Base-by-base conservation (phyloP, 306 rosid genomes). In the Gillenia trifoliata region DNA sequence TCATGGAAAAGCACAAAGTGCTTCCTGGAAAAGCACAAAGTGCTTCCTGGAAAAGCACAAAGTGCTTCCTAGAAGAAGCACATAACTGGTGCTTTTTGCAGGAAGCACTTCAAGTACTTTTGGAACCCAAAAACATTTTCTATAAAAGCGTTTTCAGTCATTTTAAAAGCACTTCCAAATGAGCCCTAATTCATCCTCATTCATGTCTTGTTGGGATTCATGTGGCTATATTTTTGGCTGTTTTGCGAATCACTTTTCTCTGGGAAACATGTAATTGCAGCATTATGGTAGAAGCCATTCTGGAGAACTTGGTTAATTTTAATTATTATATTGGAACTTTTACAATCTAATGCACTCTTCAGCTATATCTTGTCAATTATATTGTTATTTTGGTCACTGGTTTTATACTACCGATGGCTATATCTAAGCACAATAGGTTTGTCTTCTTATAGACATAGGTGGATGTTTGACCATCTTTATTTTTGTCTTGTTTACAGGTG, bases 401-500 rank as follows among this genome's bases (percentile, higher is more conserved):
- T 60, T 68, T 2, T n/a, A 3, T 33, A 22, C 30, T 31, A 19
- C 13, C 19, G 31, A 17, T 19, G 20, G 20, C 11, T 49, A 30
- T 31, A 50, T 50, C 23, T 60, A 50, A 41, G 63, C 19, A 41
- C n/a, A 22, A 8, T 30, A 11, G 7, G 17, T 55, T 33, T 47
- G 38, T 47, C 31, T 57, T 55, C n/a, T 5, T 61, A 3, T 33
- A 10, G 69, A 50, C 56, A 26, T 20, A 10, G 19, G 30, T 69
- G 50, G 71, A 23, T 64, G 50, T 36, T 81, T 84, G 66, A 77
- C 86, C 30, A 23, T 61, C 19, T 59, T 59, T 57, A 64, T 20
- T 54, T 66, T 63, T 60, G 77, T 79, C 79, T 68, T 78, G 63
- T 67, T 76, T 34, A 30, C 70, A 92, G 97, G 98, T 68, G 86